phyloP scores from a whole-genome alignment of 78 protist species.

The Corallochytrium limacisporum region DNA sequence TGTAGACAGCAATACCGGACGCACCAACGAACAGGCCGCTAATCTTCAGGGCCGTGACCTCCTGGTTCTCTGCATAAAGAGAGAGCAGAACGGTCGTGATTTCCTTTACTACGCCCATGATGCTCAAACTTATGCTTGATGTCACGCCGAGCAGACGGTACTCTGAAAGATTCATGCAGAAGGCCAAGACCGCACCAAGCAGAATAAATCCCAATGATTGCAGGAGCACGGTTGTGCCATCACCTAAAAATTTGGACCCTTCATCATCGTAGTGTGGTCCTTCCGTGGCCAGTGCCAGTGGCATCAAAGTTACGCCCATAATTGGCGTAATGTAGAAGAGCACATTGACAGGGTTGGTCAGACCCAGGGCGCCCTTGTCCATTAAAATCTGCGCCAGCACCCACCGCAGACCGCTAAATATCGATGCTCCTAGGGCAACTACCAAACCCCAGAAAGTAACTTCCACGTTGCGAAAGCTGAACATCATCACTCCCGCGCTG shows the following conservation, averaged over 20 bases:
- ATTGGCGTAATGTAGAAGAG: slow-evolving; percentile 18
- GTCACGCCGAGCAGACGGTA: background rate
- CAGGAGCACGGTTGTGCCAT: too few species aligned
- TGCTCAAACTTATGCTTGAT: background rate
- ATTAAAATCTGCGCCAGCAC: background rate
- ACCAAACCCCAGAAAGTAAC: background rate
- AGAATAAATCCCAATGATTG: background rate
- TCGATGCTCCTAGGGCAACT: background rate
- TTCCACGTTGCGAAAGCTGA: background rate
- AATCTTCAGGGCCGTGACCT: too few species aligned
- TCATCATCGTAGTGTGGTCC: too few species aligned
- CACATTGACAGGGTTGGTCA: background rate
- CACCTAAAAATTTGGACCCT: too few species aligned
- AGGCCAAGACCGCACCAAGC: background rate
- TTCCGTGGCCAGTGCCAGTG: background rate
- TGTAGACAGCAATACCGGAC: too few species aligned
- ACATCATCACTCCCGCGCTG: background rate
- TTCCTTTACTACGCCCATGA: background rate
- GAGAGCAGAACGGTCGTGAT: background rate
- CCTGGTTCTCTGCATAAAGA: too few species aligned
- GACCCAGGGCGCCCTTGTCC: background rate
- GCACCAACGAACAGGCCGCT: too few species aligned
- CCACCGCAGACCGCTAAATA: background rate
- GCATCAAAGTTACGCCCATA: background rate
- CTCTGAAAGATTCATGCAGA: background rate